A percentile compares a stretch with the other conserved stretches of the same genome.
These are phyloP conservation scores for Talaromyces pinophilus DNA, from an alignment of 2,329 filamentous ascomycete species.

Conservation along the genomic window DNA sequence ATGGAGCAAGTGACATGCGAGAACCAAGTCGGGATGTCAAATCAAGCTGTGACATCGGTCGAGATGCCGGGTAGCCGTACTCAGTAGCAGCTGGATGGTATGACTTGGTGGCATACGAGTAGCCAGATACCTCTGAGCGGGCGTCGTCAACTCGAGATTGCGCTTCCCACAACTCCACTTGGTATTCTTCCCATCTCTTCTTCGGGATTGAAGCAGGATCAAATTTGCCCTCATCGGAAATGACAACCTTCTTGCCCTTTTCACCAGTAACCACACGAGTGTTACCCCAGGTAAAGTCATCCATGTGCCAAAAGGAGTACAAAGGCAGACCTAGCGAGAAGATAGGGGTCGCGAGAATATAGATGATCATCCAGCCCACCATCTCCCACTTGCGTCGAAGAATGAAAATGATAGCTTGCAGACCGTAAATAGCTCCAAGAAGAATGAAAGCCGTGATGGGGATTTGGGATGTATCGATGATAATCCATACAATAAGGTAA, in stretches of 20 bases:
- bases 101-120: constrained; percentile 89
- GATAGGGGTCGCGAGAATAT: constrained; percentile 84
- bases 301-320: constrained; percentile 99
- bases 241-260: constrained; percentile 84
- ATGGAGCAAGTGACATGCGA: constrained; percentile 78
- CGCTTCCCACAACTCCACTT: constrained; percentile 94
- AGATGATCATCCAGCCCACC: constrained; percentile 99
- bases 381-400: constrained; percentile 97
- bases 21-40: constrained; percentile 57
- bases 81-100: constrained; percentile 65
- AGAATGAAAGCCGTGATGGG: constrained; percentile 87
- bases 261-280: constrained; percentile 96
- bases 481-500: constrained; percentile 79
- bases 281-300: constrained; percentile 99
- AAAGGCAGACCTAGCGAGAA: constrained; percentile 88
- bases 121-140: constrained; percentile 85
- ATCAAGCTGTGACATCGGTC: constrained; percentile 62
- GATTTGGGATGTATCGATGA: constrained; percentile 62
- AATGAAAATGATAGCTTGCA: constrained; percentile 97
- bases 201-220: constrained; percentile 88
- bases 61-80: constrained; percentile 67
- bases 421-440: constrained; percentile 91
- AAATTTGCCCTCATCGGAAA: constrained; percentile 97
- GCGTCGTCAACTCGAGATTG: constrained; percentile 77
- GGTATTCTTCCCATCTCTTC: constrained; percentile 99